These are phyloP conservation scores for Mycena galopus DNA, from an alignment of 768 basidiomycete species.

Conservation along the genomic window DNA sequence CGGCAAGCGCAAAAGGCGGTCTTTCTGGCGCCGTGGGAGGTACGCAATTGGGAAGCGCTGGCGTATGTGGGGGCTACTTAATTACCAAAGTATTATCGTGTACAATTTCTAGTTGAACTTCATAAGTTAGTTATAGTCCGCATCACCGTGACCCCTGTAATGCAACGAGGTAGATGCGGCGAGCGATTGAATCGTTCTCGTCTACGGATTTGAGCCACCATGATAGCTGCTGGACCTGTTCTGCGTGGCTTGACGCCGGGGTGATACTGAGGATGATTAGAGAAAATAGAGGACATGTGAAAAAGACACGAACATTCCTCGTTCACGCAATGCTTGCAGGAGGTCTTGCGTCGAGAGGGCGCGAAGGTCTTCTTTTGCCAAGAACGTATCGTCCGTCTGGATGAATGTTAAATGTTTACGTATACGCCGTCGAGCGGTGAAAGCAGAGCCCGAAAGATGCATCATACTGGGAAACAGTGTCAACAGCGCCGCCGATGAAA, in stretches of 20 bases:
- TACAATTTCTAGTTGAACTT: conserved; percentile 26
- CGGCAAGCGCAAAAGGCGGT: conserved; percentile 72
- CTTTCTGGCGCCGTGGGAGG: conserved; percentile 68
- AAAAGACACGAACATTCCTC: conserved; percentile 74
- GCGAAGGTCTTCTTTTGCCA: conserved; percentile 63
- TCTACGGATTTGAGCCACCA: conserved; percentile 75
- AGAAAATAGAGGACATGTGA: background rate
- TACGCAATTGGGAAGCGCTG: conserved; percentile 69
- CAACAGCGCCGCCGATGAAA: background rate
- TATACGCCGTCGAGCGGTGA: conserved; percentile 57
- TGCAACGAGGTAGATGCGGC: conserved; percentile 64
- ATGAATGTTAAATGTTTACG: conserved; percentile 60
- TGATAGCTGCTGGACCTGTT: conserved; percentile 63
- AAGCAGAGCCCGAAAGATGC: conserved; percentile 61
- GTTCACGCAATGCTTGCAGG: conserved; percentile 76
- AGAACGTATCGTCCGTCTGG: conserved; percentile 72
- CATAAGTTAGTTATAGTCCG: conserved; percentile 9
- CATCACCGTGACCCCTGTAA: conserved; percentile 28
- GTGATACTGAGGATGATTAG: conserved; percentile 48
- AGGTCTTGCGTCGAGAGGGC: conserved; percentile 68
- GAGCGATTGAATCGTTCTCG: conserved; percentile 54
- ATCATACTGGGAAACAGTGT: conserved; percentile 48
- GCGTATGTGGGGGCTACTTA: conserved; percentile 61
- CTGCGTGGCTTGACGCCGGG: conserved; percentile 53
- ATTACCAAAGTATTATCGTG: conserved; percentile 33